Conservation (phyloP, 2,329 filamentous ascomycete species). For the Elsinoe arachidis region DNA sequence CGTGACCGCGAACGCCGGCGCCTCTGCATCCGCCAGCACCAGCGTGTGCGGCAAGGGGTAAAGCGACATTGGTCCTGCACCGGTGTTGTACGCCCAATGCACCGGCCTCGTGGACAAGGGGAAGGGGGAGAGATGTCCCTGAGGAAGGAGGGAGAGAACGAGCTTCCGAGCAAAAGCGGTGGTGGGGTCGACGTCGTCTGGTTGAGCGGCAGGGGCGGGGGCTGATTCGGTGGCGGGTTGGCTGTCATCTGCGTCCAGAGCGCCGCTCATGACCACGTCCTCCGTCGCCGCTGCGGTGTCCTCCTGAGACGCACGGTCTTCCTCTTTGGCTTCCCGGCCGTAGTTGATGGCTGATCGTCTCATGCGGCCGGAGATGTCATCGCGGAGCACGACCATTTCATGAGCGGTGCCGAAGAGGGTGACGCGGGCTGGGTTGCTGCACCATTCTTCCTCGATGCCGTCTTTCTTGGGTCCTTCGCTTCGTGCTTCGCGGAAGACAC, state of each 20-base stretch:
- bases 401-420: slow-evolving; percentile 80
- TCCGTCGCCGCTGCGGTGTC: background rate
- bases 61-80: slow-evolving; percentile 55
- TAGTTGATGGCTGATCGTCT: slow-evolving; percentile 68
- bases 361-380: slow-evolving; percentile 74
- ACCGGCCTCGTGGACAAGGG: slow-evolving; percentile 69
- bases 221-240: background rate
- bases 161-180: slow-evolving; percentile 36
- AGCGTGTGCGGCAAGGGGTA: slow-evolving; percentile 84
- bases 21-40: slow-evolving; percentile 72
- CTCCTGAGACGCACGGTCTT: slow-evolving; percentile 25
- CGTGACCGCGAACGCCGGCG: slow-evolving; percentile 73
- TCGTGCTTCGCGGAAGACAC: slow-evolving; percentile 72
- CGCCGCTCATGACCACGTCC: slow-evolving; percentile 24
- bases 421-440: slow-evolving; percentile 75
- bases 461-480: slow-evolving; percentile 48
- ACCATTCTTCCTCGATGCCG: slow-evolving; percentile 63
- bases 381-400: slow-evolving; percentile 78
- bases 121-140: slow-evolving; percentile 83
- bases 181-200: slow-evolving; percentile 14
- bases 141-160: slow-evolving; percentile 85
- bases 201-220: too few relatives aligned
- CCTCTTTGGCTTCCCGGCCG: slow-evolving; percentile 39
- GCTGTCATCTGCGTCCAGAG: slow-evolving; percentile 16
- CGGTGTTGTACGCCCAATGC: slow-evolving; percentile 76